phyloP scores from a whole-genome alignment of 2,329 filamentous ascomycete genomes.

The Penicillium sp. region DNA sequence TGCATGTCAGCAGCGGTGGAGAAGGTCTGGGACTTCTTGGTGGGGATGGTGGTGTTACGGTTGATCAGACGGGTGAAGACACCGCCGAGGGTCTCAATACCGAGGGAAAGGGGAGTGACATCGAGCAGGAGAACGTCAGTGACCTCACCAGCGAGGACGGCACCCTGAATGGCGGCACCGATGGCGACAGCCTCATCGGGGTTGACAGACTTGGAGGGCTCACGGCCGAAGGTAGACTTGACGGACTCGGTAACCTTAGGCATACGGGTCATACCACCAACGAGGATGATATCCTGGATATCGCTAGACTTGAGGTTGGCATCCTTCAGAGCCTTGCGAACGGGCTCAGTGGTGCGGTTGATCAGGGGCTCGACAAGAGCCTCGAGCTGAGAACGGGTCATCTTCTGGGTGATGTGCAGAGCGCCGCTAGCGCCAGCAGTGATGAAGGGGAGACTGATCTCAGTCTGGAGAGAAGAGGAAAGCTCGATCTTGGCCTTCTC shows the following conservation, averaged over 20 bases:
- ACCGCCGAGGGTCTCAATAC: slow-evolving; percentile 97
- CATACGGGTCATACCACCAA: slow-evolving; percentile 99
- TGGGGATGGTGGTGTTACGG: slow-evolving; percentile 98
- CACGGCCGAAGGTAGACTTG: slow-evolving; percentile 94
- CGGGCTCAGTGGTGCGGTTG: slow-evolving; percentile 80
- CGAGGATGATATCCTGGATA: slow-evolving; percentile 95
- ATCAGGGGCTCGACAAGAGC: slow-evolving; percentile 88
- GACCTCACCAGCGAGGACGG: slow-evolving; percentile 92
- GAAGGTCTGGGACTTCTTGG: slow-evolving; percentile 99
- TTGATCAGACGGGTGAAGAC: slow-evolving; percentile 98
- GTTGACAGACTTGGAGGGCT: slow-evolving; percentile 97
- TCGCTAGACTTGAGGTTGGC: slow-evolving; percentile 87
- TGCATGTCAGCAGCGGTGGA: slow-evolving; percentile 98
- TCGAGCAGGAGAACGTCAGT: slow-evolving; percentile 94
- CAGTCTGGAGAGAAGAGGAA: slow-evolving; percentile 90
- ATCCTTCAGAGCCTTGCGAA: slow-evolving; percentile 96
- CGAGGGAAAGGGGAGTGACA: slow-evolving; percentile 91
- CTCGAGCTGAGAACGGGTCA: slow-evolving; percentile 90
- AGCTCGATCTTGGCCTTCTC: slow-evolving; percentile 99
- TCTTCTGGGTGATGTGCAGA: slow-evolving; percentile 97
- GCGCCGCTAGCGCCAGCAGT: slow-evolving; percentile 92
- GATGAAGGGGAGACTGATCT: slow-evolving; percentile 98
- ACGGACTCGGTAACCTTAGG: slow-evolving; percentile 96
- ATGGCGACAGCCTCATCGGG: slow-evolving; percentile 97
- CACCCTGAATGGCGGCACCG: slow-evolving; percentile 95